Percentiles rank a stretch among this genome's conserved stretches.
These are phyloP conservation scores for Hyphopichia wangnamkhiaoensis DNA, from an alignment of 1,139 yeast genomes.

Conservation along the genomic window DNA sequence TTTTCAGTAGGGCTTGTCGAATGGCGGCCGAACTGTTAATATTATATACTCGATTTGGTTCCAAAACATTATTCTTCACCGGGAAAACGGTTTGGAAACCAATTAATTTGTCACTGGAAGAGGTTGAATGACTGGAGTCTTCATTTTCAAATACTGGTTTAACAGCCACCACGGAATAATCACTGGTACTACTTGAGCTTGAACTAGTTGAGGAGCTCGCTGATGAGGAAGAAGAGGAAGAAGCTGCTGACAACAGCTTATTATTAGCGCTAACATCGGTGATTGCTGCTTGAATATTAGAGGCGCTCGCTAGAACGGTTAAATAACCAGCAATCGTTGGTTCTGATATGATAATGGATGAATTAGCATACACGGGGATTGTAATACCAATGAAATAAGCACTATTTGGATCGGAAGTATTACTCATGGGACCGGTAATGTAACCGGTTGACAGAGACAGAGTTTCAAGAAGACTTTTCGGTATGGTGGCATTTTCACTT, in stretches of 20 bases:
- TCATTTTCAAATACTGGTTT: conserved; percentile 27
- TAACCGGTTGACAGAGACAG: conserved; percentile 33
- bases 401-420: conserved; percentile 27
- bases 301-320: conserved; percentile 64
- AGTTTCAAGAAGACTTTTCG: conserved; percentile 26
- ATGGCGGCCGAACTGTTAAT: conserved; percentile 39
- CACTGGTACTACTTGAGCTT: conserved; percentile 14
- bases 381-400: conserved; percentile 57
- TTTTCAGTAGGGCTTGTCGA: conserved; percentile 33
- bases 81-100: conserved; percentile 44
- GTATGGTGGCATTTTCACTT: conserved; percentile 43
- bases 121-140: conserved; percentile 8
- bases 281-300: conserved; percentile 49
- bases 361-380: conserved; percentile 70
- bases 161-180: conserved; percentile 36
- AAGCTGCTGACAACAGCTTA: neutral
- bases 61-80: conserved; percentile 14
- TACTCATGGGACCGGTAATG: conserved; percentile 62
- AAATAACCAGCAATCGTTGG: conserved; percentile 72
- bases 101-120: conserved; percentile 14
- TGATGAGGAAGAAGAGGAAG: neutral
- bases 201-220: conserved; percentile 3
- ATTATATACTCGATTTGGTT: conserved; percentile 27
- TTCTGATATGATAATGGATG: conserved; percentile 62
- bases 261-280: conserved; percentile 42